Evolutionary conservation across 2,329 filamentous ascomycete genomes (phyloP).

Genomic region (Exophiala aquamarina): DNA sequence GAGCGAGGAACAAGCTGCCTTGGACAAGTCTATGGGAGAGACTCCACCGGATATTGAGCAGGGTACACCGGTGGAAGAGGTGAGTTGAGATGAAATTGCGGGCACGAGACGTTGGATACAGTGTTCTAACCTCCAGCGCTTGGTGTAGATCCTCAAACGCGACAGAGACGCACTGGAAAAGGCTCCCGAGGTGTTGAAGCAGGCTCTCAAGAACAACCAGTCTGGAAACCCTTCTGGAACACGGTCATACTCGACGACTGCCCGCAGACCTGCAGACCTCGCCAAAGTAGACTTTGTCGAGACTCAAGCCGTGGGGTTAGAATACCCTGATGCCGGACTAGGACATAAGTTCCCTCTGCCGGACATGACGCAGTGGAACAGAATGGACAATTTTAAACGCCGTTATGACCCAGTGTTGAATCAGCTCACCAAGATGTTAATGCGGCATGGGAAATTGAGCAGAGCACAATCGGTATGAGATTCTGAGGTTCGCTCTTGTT

Average conservation of each 20-base stretch:
- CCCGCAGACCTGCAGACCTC: conserved; percentile 36
- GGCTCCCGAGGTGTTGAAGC: conserved; percentile 66
- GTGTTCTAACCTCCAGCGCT: background rate
- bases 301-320: conserved; percentile 32
- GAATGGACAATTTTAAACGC: conserved; percentile 66
- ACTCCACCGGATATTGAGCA: conserved; percentile 63
- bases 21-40: conserved; percentile 57
- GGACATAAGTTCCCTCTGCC: conserved; percentile 82
- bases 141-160: conserved; percentile 60
- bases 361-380: conserved; percentile 57
- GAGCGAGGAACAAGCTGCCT: conserved; percentile 64
- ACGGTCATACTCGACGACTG: conserved; percentile 59
- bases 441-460: conserved; percentile 87
- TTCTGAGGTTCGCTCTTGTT: conserved; percentile 1
- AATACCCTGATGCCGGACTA: conserved; percentile 32
- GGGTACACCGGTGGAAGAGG: conserved; percentile 67
- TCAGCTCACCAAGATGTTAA: conserved; percentile 87
- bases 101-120: too few species aligned
- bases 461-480: conserved; percentile 75
- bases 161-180: conserved; percentile 63
- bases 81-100: conserved; percentile 44
- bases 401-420: conserved; percentile 82
- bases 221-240: conserved; percentile 22
- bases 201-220: conserved; percentile 50
- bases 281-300: conserved; percentile 17